Base-by-base conservation (phyloP, 2,329 filamentous ascomycete species). In the Botrytis pseudocinerea region DNA sequence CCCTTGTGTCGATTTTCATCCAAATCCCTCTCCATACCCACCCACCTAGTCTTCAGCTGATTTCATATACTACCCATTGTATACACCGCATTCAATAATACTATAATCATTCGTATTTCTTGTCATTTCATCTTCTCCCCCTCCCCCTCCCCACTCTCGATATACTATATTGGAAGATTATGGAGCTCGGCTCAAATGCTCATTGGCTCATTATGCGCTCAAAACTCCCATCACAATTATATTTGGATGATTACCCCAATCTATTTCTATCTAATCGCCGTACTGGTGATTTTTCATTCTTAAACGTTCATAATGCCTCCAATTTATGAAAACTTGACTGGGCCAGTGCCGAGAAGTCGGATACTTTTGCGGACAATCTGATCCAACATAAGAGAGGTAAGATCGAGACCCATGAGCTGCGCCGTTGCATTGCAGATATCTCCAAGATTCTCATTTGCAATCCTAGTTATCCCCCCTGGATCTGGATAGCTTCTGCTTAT, bases 401-500 rank as follows among this genome's bases (percentile, higher is more conserved):
- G 46, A 63, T 25, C 59, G 25, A 61, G 48, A 14, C 28, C 14
- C 35, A n/a, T 42, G 44, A 32, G 48, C 46, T 44, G 38, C 51
- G 70, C 70, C 70, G 20, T 48, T 59, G 60, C 35, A 46, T 35
- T 44, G 46, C 69, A 57, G 32, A 35, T 57, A 65, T 35, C 48
- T 32, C 22, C 35, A 54, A 54, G 46, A 46, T 70, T 35, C 0
- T 57, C 61, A 71, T 71, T 65, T 71, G n/a, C 46, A 71, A 71
- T 59, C 69, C 60, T 57, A 32, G 61, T n/a, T 25, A 54, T 22
- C n/a, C 18, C 18, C 20, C 46, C 60, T 65, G 22, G 10, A 46
- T 35, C 44, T 70, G 40, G n/a, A 61, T 44, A 65, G 28, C 32
- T 46, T 46, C 22, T 42, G 28, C 54, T 54, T 63, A 42, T 70